Evolutionary conservation across 2,329 filamentous ascomycete species (phyloP), one percentile per base, ranked within the genome.

Genomic region (Fusarium scirpi): DNA sequence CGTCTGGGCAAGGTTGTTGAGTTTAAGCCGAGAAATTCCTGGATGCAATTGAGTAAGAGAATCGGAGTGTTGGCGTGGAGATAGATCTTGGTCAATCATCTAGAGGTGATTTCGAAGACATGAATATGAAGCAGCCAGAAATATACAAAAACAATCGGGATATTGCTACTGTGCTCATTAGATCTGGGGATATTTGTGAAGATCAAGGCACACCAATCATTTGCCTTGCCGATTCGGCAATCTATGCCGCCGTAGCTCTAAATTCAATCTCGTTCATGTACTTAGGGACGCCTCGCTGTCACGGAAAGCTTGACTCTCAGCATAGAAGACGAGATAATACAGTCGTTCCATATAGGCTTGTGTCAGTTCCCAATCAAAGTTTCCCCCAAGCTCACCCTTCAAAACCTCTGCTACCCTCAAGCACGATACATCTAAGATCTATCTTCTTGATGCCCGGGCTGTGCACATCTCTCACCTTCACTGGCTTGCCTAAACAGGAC

Each of bases 11-110:
- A 49, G 43, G 47, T 49, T 48, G n/a, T 58, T 30, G 11, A 45
- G 11, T 29, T 52, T 58, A 18, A 69, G 59, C 64, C 55, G 59
- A 71, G 55, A 64, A 58, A 65, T 71, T 55, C 44, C 68, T 69
- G 25, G 20, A 32, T 49, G 30, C 24, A 43, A 69, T 57, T 52
- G 32, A 34, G 54, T 45, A 55, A 69, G 54, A 49, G 20, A 66
- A 53, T 48, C 29, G 34, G 49, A 45, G 45, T 34, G 30, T 52
- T 52, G 46, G 20, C 30, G 46, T 25, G 18, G 34, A 38, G 41
- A 41, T 41, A 16, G 16, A 55, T 34, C 22, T 52, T 30, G n/a
- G n/a, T 46, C 13, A 46, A 24, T 47, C 22, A 34, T 24, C n/a
- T 22, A 20, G 40, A 32, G 18, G 46, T 27, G 18, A 41, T 43